Evolutionary conservation across 1,284 basidiomycete species (phyloP).

Genomic region (Irpex rosettiformis): DNA sequence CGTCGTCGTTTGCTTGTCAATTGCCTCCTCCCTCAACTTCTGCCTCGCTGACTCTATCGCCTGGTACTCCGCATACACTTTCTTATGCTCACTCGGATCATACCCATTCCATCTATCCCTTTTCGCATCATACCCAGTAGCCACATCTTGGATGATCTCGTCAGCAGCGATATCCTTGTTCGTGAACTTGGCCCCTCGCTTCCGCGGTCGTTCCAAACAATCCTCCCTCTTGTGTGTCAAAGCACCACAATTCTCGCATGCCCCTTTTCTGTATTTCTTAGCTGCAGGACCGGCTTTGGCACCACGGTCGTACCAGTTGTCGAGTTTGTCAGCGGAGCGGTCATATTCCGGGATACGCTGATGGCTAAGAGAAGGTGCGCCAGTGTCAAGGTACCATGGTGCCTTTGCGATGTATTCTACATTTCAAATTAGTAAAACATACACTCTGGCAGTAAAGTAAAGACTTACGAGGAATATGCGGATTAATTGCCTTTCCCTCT

Average conservation of each 20-base stretch:
- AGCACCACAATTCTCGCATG: constrained; percentile 98
- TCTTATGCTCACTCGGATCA: constrained; percentile 83
- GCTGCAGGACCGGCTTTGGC: constrained; percentile 83
- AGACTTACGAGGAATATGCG: constrained; percentile 90
- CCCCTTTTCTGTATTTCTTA: constrained; percentile 96
- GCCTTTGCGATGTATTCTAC: constrained; percentile 92
- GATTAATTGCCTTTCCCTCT: constrained; percentile 94
- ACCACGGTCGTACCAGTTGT: constrained; percentile 94
- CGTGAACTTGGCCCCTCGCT: constrained; percentile 94
- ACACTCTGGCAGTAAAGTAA: constrained; percentile 10
- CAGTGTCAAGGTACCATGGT: constrained; percentile 97
- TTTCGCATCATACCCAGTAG: constrained; percentile 91
- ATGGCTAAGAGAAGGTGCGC: constrained; percentile 89
- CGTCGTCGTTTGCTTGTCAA: constrained; percentile 95
- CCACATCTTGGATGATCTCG: constrained; percentile 82
- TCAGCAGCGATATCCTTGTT: constrained; percentile 90
- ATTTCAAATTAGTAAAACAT: constrained; percentile 4
- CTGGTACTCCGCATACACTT: constrained; percentile 91
- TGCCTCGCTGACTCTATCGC: constrained; percentile 90
- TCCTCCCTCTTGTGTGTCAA: constrained; percentile 91
- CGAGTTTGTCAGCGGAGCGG: constrained; percentile 64
- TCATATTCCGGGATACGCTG: constrained; percentile 82
- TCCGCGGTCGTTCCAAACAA: constrained; percentile 94
- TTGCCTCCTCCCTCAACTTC: constrained; percentile 91
- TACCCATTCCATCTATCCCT: constrained; percentile 99